Percentiles rank a stretch among this genome's conserved stretches.
phyloP scores from a whole-genome alignment of 305 asterid species.

The Rubia balearica region DNA sequence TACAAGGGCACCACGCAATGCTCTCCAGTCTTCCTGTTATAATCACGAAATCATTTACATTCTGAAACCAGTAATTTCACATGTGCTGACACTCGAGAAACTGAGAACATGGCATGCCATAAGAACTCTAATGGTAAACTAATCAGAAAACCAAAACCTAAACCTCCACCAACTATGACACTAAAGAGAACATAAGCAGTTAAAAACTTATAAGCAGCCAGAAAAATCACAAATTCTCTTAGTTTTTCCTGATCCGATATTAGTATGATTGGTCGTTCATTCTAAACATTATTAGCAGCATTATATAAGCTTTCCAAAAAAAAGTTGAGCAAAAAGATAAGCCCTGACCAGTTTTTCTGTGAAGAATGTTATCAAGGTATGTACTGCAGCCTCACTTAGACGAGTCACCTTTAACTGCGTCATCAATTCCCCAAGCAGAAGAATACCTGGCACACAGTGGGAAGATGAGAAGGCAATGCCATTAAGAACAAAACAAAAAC shows the following conservation, averaged over 20 bases:
- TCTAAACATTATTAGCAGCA: not conserved
- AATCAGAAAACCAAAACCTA: slow-evolving; percentile 3
- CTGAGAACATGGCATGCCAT: not conserved
- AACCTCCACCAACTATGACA: not conserved
- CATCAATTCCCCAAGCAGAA: slow-evolving; percentile 72
- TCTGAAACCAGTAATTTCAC: not conserved
- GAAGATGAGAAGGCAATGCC: slow-evolving; percentile 7
- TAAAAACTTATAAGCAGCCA: not conserved
- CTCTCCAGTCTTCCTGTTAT: slow-evolving; percentile 96
- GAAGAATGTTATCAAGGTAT: slow-evolving; percentile 74
- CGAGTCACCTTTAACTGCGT: slow-evolving; percentile 47
- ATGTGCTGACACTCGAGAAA: not conserved
- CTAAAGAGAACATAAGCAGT: not conserved
- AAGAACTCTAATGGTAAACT: not conserved
- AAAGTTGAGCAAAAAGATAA: slow-evolving; percentile 7
- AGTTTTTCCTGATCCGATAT: not conserved
- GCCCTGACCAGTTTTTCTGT: slow-evolving; percentile 78
- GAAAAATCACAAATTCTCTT: slow-evolving; percentile 2
- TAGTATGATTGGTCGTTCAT: not conserved
- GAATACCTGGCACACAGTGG: slow-evolving; percentile 52
- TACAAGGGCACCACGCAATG: slow-evolving; percentile 85
- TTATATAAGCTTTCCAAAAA: not conserved
- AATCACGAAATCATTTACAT: slow-evolving; percentile 30
- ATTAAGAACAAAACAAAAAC: not conserved
- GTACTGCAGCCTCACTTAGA: slow-evolving; percentile 48